Evolutionary conservation across 164 flowering plant species (phyloP), one percentile per base, ranked within the genome.

Genomic region (Akebia trifoliata): DNA sequence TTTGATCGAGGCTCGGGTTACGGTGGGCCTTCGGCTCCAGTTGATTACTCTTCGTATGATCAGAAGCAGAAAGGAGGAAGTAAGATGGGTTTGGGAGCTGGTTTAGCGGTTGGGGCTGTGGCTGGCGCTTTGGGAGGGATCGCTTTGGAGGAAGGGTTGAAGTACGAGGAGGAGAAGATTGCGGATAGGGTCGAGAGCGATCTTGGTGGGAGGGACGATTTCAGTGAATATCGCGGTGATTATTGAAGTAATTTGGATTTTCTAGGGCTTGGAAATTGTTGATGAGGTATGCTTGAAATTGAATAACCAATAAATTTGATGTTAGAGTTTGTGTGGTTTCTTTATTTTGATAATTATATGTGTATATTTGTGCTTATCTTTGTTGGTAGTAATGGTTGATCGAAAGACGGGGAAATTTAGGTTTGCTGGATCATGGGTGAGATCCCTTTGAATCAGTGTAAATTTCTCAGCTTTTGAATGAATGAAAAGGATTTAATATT

Each of bases 1-100:
- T 73, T 63, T 6, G 82, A 78, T 43, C 67, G 92, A 59, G 39
- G 57, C 4, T 45, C 65, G 7, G 50, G 59, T 36, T 76, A 73
- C 30, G 75, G 69, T 15, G 72, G 82, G 42, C 89, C 91, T 0
- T 83, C 86, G 0, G 96, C 92, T 0, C 96, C 96, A 0, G 82
- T 82, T 46, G 94, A 86, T 69, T 82, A 67, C 42, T 59, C 82
- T 2, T 51, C 69, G 6, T 77, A 78, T 34, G 85, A 79, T 48
- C 79, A 73, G 20, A 53, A 59, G 9, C 52, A 35, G 67, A 76
- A 65, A 56, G 69, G 69, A 55, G 71, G 77, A 10, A 54, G 72
- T 20, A 79, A 79, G 58, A 67, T 78, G 70, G 90, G 84, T 21
- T 0, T 78, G 8, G 95, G 86, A 4, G 32, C 82, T 6, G 90